A percentile compares a stretch with the other conserved stretches of the same genome.
Conservation (phyloP, 2,329 filamentous ascomycete species). For the Fusarium lyarnte region DNA sequence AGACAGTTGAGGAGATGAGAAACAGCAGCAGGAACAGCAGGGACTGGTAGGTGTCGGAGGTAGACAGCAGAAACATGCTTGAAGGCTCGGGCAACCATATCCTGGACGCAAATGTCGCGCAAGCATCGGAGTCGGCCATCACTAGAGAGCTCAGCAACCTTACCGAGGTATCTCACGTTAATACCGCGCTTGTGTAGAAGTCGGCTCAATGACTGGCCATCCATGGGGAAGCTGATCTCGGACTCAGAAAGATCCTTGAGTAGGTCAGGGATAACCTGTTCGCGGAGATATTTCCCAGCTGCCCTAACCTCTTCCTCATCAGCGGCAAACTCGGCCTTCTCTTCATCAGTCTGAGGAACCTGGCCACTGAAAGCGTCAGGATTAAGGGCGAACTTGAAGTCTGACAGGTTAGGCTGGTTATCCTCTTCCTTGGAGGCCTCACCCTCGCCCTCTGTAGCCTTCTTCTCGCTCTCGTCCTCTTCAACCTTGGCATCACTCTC, state of each 20-base stretch:
- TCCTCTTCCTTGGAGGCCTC: slow-evolving; percentile 44
- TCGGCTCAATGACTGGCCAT: slow-evolving; percentile 88
- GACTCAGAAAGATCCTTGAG: slow-evolving; percentile 88
- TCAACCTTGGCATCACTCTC: slow-evolving; percentile 42
- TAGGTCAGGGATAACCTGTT: slow-evolving; percentile 83
- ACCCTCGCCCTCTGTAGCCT: slow-evolving; percentile 41
- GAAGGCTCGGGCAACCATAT: slow-evolving; percentile 95
- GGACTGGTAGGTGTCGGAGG: slow-evolving; percentile 80
- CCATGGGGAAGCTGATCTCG: slow-evolving; percentile 97
- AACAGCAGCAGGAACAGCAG: slow-evolving; percentile 81
- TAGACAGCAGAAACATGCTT: slow-evolving; percentile 89
- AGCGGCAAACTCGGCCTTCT: slow-evolving; percentile 82
- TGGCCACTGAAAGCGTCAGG: slow-evolving; percentile 96
- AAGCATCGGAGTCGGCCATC: slow-evolving; percentile 80
- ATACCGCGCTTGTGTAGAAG: slow-evolving; percentile 96
- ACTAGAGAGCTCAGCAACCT: slow-evolving; percentile 75
- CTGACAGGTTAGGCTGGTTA: slow-evolving; percentile 81
- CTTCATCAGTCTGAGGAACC: slow-evolving; percentile 85
- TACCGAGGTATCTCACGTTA: slow-evolving; percentile 95
- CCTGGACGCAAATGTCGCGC: slow-evolving; percentile 80
- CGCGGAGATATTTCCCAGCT: slow-evolving; percentile 80
- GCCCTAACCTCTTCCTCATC: slow-evolving; percentile 91
- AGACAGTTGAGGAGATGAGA: slow-evolving; percentile 95
- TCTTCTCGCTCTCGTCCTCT: slow-evolving; percentile 47
- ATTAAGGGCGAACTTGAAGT: slow-evolving; percentile 90